These are phyloP conservation scores for Fomitopsis betulina DNA, from an alignment of 1,284 basidiomycete species.

Conservation along the genomic window DNA sequence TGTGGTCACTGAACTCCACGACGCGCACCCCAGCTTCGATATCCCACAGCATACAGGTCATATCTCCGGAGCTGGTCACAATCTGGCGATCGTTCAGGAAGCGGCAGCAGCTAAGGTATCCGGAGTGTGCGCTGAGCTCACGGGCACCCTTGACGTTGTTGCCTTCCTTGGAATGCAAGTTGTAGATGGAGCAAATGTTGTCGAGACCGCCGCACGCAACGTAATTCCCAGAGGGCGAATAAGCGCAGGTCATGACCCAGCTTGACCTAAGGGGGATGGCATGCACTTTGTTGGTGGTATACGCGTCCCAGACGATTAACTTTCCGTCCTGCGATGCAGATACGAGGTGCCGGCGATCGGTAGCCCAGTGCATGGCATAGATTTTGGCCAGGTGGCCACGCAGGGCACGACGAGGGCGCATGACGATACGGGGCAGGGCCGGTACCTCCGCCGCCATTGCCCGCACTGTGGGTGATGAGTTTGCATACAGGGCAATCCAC, in stretches of 20 bases:
- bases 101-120: slow-evolving; percentile 96
- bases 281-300: slow-evolving; percentile 99
- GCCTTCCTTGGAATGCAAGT: slow-evolving; percentile 71
- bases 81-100: slow-evolving; percentile 99
- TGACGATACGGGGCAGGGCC: slow-evolving; percentile 90
- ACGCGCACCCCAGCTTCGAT: slow-evolving; percentile 94
- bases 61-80: slow-evolving; percentile 95
- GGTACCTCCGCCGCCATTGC: slow-evolving; percentile 97
- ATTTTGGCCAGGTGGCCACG: slow-evolving; percentile 99
- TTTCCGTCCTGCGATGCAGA: slow-evolving; percentile 99
- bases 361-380: slow-evolving; percentile 99
- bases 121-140: slow-evolving; percentile 94
- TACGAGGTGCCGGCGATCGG: slow-evolving; percentile 94
- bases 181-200: slow-evolving; percentile 99
- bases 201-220: slow-evolving; percentile 99
- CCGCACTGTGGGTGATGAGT: slow-evolving; percentile 53
- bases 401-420: slow-evolving; percentile 92
- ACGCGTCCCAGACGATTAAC: slow-evolving; percentile 99
- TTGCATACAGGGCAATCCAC: neutral
- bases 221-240: slow-evolving; percentile 93
- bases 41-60: slow-evolving; percentile 99
- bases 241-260: slow-evolving; percentile 99
- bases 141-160: slow-evolving; percentile 77
- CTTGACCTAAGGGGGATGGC: slow-evolving; percentile 96
- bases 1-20: slow-evolving; percentile 98